A percentile compares a stretch with the other conserved stretches of the same genome.
These are phyloP conservation scores for Calcarisporium arbuscula DNA, from an alignment of 2,329 filamentous ascomycete species.

Conservation along the genomic window DNA sequence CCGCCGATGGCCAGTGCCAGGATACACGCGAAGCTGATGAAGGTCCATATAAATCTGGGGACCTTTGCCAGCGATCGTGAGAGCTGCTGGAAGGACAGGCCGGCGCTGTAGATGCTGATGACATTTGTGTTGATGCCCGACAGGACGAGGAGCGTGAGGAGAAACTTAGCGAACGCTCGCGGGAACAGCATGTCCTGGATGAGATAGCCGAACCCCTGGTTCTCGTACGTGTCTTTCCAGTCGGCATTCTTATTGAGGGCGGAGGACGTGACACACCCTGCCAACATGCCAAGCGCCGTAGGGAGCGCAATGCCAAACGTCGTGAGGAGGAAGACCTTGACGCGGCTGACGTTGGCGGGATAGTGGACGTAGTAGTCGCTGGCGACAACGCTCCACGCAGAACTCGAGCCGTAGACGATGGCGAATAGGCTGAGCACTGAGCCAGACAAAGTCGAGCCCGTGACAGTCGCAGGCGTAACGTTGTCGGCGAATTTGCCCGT, in stretches of 20 bases:
- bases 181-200: slow-evolving; percentile 38
- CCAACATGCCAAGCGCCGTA: slow-evolving; percentile 41
- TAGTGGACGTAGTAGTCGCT: slow-evolving; percentile 30
- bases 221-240: slow-evolving; percentile 30
- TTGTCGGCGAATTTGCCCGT: slow-evolving; percentile 34
- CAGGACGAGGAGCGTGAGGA: slow-evolving; percentile 29
- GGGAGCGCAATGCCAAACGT: slow-evolving; percentile 40
- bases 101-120: slow-evolving; percentile 31
- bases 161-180: slow-evolving; percentile 38
- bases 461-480: slow-evolving; percentile 22
- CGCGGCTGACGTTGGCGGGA: slow-evolving; percentile 35
- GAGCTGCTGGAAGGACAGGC: slow-evolving; percentile 34
- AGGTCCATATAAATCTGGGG: slow-evolving; percentile 33
- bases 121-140: slow-evolving; percentile 31
- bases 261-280: slow-evolving; percentile 36
- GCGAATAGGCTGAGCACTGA: slow-evolving; percentile 36
- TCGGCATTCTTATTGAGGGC: slow-evolving; percentile 31
- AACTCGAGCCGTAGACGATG: slow-evolving; percentile 41
- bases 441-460: slow-evolving; percentile 31
- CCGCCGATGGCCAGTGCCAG: slow-evolving; percentile 34
- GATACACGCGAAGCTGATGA: slow-evolving; percentile 32
- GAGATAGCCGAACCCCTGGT: slow-evolving; percentile 37
- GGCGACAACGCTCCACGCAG: slow-evolving; percentile 39
- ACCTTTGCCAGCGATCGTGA: slow-evolving; percentile 25
- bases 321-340: slow-evolving; percentile 42